Base-by-base conservation (phyloP, 805 yeast species). In the Cyberlindnera maclurae region DNA sequence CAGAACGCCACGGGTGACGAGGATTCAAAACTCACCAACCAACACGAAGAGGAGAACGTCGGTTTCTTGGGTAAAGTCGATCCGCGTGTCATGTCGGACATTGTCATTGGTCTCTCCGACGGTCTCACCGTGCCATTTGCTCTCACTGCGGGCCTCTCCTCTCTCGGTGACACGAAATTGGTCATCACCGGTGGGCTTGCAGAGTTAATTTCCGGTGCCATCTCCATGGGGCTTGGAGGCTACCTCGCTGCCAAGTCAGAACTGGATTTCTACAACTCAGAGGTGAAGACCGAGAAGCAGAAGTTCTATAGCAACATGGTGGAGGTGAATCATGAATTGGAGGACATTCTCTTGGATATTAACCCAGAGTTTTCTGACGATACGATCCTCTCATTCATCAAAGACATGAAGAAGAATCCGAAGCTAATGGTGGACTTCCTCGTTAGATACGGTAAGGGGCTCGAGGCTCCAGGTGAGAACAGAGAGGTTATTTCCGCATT, bases 71-170 rank as follows among this genome's bases (percentile, higher is more conserved):
- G 70, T 29, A 72, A 65, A 33, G 69, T 83, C 37, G 93, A 83
- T 57, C 98, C 98, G 9, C 77, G 98, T 59, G 89, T 89, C 18
- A 85, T 90, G 82, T 80, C 93, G 33, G 97, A 90, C 60, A 71
- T 85, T 40, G 87, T 90, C 49, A 90, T 90, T 55, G 98, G 98
- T 5, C 73, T 90, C 36, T 80, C 93, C 27, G 98, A 90, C 59
- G 98, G 98, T 4, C 72, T 90, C 48, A 90, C 97, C 0, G 98
- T 90, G 30, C 98, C 98, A n/a, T 90, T 90, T 70, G 98, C 98
- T 2, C 72, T 93, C 50, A 93, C 97, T 2, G 97, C 98, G 0
- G 98, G 97, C 35, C 71, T 90, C 40, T 82, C 95, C 1, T 81
- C 94, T 1, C 71, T 90, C 38, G 98, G 98, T 38, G 84, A 86